A percentile compares a stretch with the other conserved stretches of the same genome.
These are phyloP conservation scores for Polychytrium aggregatum DNA, from an alignment of 192 early-diverging fungal species.

Conservation along the genomic window DNA sequence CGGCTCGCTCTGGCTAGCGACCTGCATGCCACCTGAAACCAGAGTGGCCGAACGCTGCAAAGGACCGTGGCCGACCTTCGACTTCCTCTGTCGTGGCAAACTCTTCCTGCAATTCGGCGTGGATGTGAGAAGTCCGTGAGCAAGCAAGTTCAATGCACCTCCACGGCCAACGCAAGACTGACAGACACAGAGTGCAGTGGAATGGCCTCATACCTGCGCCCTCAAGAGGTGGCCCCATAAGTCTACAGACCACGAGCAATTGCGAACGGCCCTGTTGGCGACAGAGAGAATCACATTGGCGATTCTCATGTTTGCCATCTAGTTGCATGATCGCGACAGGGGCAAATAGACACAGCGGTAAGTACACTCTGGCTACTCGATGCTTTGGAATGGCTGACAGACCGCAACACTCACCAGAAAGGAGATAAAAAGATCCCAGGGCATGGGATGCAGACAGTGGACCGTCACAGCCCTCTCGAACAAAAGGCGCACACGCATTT, in stretches of 20 bases:
- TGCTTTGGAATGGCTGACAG: not conserved
- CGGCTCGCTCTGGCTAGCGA: no score
- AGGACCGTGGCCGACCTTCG: no score
- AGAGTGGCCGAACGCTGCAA: no score
- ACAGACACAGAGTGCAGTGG: no score
- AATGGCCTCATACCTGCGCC: conserved; percentile 18
- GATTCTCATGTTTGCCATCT: conserved; percentile 27
- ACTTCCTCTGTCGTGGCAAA: no score
- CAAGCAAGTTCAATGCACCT: no score
- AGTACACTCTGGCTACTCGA: not conserved
- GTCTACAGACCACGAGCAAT: conserved; percentile 62
- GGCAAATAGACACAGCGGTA: not conserved
- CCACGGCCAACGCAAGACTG: no score
- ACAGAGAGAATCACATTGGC: conserved; percentile 22
- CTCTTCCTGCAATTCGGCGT: no score
- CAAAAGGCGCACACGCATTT: conserved; percentile 29
- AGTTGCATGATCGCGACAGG: not conserved
- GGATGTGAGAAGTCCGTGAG: no score
- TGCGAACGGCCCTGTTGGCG: conserved; percentile 44
- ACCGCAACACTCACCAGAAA: conserved; percentile 49
- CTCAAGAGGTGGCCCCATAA: conserved; percentile 44
- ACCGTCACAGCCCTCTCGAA: conserved; percentile 55
- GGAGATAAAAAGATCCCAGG: conserved; percentile 61
- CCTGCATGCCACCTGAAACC: no score
- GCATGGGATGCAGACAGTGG: conserved; percentile 41